Evolutionary conservation across 805 yeast species (phyloP).

Genomic region (Yueomyces sp.): DNA sequence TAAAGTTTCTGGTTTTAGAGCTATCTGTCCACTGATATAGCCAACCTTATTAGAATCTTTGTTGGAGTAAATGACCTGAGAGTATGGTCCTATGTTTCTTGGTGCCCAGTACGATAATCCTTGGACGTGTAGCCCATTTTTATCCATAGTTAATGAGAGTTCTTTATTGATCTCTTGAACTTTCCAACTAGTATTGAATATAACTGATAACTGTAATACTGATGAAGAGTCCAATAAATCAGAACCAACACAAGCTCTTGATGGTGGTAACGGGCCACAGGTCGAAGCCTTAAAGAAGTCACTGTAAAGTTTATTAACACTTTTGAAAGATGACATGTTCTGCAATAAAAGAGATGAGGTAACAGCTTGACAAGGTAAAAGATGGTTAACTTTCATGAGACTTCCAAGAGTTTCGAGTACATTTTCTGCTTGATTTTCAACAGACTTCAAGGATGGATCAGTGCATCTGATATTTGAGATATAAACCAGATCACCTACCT

Average conservation of each 20-base stretch:
- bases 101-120: slow-evolving; percentile 98
- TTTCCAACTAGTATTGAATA: slow-evolving; percentile 11
- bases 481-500: slow-evolving; percentile 23
- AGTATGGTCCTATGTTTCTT: slow-evolving; percentile 94
- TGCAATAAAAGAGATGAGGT: slow-evolving; percentile 46
- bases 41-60: slow-evolving; percentile 38
- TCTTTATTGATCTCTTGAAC: slow-evolving; percentile 5
- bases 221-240: slow-evolving; percentile 21
- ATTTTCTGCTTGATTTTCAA: slow-evolving; percentile 34
- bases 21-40: slow-evolving; percentile 81
- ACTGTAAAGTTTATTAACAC: slow-evolving; percentile 49
- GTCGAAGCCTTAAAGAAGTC: slow-evolving; percentile 30
- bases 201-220: slow-evolving; percentile 44
- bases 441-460: slow-evolving; percentile 4
- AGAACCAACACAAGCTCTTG: slow-evolving; percentile 75
- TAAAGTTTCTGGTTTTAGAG: slow-evolving; percentile 66
- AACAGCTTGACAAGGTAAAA: slow-evolving; percentile 36
- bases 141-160: slow-evolving; percentile 15
- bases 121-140: slow-evolving; percentile 76
- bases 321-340: slow-evolving; percentile 51
- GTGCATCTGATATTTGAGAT: slow-evolving; percentile 32
- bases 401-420: slow-evolving; percentile 33
- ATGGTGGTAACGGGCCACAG: slow-evolving; percentile 59
- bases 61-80: slow-evolving; percentile 51
- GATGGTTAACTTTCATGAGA: slow-evolving; percentile 20